Evolutionary conservation across 2,329 filamentous ascomycete species (phyloP).

Genomic region (Grosmannia penicillata): DNA sequence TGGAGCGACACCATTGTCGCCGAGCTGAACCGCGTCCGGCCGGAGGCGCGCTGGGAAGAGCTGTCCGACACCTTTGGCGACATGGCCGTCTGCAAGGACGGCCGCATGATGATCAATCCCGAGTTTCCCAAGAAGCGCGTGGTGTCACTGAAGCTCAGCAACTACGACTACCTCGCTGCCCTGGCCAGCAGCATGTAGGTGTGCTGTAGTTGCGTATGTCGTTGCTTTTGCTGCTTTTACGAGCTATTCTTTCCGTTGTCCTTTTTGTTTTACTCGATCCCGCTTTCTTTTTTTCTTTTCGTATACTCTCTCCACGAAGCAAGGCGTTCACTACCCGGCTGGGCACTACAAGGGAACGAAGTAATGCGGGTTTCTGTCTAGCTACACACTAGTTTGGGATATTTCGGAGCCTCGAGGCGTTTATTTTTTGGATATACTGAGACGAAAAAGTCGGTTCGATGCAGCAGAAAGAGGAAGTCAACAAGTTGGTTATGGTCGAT

Average conservation of each 20-base stretch:
- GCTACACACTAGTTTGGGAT: too few relatives aligned
- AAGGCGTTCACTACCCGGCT: slow-evolving; percentile 1
- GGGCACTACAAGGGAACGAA: too few relatives aligned
- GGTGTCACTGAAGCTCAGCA: slow-evolving; percentile 40
- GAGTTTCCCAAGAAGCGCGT: slow-evolving; percentile 38
- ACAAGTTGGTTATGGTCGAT: too few relatives aligned
- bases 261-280: not conserved
- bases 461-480: too few relatives aligned
- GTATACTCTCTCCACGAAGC: not conserved
- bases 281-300: not conserved
- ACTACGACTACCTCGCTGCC: slow-evolving; percentile 35
- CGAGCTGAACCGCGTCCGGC: slow-evolving; percentile 43
- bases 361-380: too few relatives aligned
- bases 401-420: too few relatives aligned
- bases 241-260: slow-evolving; percentile 1
- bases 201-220: slow-evolving; percentile 12
- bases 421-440: too few relatives aligned
- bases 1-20: slow-evolving; percentile 57
- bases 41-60: slow-evolving; percentile 42
- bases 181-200: too few relatives aligned
- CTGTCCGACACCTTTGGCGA: slow-evolving; percentile 50
- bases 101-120: slow-evolving; percentile 39
- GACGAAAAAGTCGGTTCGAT: too few relatives aligned
- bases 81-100: slow-evolving; percentile 43
- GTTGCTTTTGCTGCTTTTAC: not conserved